These are phyloP conservation scores for Grigorovia transvaalensis DNA, from an alignment of 805 yeast species.

Conservation along the genomic window DNA sequence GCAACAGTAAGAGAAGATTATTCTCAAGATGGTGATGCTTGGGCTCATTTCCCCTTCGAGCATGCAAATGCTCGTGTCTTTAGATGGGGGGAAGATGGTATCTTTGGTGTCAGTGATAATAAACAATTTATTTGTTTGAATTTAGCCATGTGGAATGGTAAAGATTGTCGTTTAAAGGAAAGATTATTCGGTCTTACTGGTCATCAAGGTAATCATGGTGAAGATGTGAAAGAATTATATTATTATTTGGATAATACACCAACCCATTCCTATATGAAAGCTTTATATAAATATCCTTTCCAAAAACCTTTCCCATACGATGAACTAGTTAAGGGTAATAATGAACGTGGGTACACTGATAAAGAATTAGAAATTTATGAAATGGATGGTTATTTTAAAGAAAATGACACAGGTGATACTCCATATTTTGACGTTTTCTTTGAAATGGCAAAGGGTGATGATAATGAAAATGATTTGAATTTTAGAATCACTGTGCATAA, in stretches of 20 bases:
- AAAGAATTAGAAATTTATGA: slow-evolving; percentile 77
- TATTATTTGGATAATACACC: slow-evolving; percentile 88
- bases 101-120: slow-evolving; percentile 81
- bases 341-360: slow-evolving; percentile 53
- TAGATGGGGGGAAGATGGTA: slow-evolving; percentile 94
- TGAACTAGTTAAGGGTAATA: slow-evolving; percentile 57
- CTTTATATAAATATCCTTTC: slow-evolving; percentile 88
- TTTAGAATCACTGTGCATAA: slow-evolving; percentile 85
- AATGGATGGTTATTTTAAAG: slow-evolving; percentile 55
- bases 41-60: slow-evolving; percentile 82
- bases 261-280: slow-evolving; percentile 86
- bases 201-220: slow-evolving; percentile 92
- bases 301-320: slow-evolving; percentile 64
- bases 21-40: slow-evolving; percentile 77
- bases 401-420: slow-evolving; percentile 46
- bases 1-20: slow-evolving; percentile 81
- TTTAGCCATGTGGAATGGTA: slow-evolving; percentile 87
- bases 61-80: slow-evolving; percentile 72
- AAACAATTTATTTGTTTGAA: slow-evolving; percentile 67
- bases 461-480: slow-evolving; percentile 67
- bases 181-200: slow-evolving; percentile 83
- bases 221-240: slow-evolving; percentile 80
- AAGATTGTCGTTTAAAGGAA: slow-evolving; percentile 77
- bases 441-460: slow-evolving; percentile 81
- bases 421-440: slow-evolving; percentile 79